Base-by-base conservation (phyloP, 1,284 basidiomycete genomes). In the Sanghuangporus weigelae region DNA sequence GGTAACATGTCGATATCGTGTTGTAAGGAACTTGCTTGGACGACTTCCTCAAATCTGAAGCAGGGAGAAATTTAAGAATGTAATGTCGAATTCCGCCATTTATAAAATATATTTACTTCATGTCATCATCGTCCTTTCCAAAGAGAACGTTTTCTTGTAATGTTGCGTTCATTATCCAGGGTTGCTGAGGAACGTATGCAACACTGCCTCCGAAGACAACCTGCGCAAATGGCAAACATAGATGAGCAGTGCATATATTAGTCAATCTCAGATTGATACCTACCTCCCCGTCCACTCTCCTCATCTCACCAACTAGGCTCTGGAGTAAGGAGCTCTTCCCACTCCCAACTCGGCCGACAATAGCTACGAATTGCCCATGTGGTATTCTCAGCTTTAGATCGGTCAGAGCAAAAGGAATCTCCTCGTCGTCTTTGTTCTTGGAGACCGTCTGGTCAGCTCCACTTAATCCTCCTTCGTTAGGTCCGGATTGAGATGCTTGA, bases 101-200 rank as follows among this genome's bases (percentile, higher is more conserved):
- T 44, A 21, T 12, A 21, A 21, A 11, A 11, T 14, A 38, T 3
- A 59, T 71, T 21, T 46, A 83, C 82, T 75, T 79, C 44, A 76
- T 72, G 48, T 85, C 82, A 58, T 89, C 79, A 56, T 83, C 84
- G 0, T 78, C 73, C 60, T 81, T 77, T 0, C 88, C 89, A 70
- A 92, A 92, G 0, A 84, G 67, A 60, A 90, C 79, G 70, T 90
- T 90, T 59, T 87, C 81, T 62, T 84, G 78, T 12, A 93, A 74
- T 0, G 87, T 90, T 0, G 86, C 84, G 70, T 90, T 87, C 75
- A 85, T 84, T 68, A 93, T 90, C 90, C 92, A 95, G 0, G 92
- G 81, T 0, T 82, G 79, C 72, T 95, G 92, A 2, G 89, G 85
- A 3, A 89, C 89, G 69, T 93, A 90, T 0, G 91, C 84, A 1